Conservation (phyloP, 768 basidiomycete genomes). For the Rhodosporidiobolus odoratus region DNA sequence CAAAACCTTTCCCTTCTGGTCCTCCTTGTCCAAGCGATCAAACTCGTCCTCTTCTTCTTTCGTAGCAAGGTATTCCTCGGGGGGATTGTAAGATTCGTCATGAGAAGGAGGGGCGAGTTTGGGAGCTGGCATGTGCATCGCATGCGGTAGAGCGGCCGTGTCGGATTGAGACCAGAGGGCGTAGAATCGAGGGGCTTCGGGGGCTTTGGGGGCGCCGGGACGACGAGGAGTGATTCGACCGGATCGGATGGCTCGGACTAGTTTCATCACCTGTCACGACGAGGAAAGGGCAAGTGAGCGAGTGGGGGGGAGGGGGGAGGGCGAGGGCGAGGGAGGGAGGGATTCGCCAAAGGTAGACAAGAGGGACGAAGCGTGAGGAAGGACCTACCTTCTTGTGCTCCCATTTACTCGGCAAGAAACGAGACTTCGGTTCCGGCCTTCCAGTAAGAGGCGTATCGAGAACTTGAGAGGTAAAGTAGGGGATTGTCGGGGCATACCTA, state of each 20-base stretch:
- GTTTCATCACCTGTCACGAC: conserved; percentile 85
- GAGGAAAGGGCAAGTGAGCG: background rate
- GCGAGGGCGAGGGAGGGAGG: background rate
- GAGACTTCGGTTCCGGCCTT: conserved; percentile 88
- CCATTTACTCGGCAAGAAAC: conserved; percentile 98
- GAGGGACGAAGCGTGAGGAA: background rate
- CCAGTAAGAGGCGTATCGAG: conserved; percentile 83
- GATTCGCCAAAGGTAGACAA: background rate
- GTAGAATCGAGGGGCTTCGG: conserved; percentile 66
- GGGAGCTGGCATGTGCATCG: conserved; percentile 87
- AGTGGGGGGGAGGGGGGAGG: background rate
- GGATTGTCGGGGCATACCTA: conserved; percentile 87
- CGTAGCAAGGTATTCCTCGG: conserved; percentile 88
- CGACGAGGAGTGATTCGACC: conserved; percentile 88
- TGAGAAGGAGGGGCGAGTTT: conserved; percentile 83
- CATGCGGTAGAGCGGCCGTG: conserved; percentile 58
- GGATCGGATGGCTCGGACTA: conserved; percentile 93
- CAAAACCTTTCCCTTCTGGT: conserved; percentile 80
- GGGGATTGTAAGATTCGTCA: conserved; percentile 97
- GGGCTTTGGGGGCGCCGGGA: conserved; percentile 58
- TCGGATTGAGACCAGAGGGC: conserved; percentile 76
- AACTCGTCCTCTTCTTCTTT: conserved; percentile 74
- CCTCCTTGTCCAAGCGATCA: conserved; percentile 77
- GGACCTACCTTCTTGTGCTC: conserved; percentile 95
- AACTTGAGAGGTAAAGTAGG: conserved; percentile 97